Evolutionary conservation across 768 basidiomycete species (phyloP).

Genomic region (Kwoniella pini): DNA sequence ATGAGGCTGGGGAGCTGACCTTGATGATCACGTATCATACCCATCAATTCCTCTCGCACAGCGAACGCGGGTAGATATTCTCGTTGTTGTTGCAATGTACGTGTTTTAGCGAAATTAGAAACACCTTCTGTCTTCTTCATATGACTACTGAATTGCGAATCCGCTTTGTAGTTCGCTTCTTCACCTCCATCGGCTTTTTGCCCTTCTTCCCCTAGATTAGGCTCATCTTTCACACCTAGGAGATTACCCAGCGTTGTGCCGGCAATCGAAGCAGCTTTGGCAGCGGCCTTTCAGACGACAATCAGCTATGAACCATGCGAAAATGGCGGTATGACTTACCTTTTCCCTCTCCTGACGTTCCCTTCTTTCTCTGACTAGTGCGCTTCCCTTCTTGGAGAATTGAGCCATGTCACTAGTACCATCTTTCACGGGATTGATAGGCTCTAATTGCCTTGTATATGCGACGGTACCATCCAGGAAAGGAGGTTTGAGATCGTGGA

Average conservation of each 20-base stretch:
- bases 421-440: constrained; percentile 94
- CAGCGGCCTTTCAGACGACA: constrained; percentile 68
- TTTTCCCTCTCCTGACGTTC: constrained; percentile 88
- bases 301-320: neutral
- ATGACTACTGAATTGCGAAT: constrained; percentile 96
- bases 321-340: constrained; percentile 1
- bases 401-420: constrained; percentile 90
- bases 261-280: constrained; percentile 86
- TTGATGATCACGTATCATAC: constrained; percentile 89
- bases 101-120: constrained; percentile 74
- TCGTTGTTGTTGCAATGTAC: constrained; percentile 89
- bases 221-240: constrained; percentile 94
- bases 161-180: constrained; percentile 72
- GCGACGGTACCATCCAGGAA: constrained; percentile 96
- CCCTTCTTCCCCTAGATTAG: constrained; percentile 71
- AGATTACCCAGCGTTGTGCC: constrained; percentile 96
- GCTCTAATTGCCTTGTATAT: constrained; percentile 94
- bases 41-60: constrained; percentile 88
- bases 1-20: constrained; percentile 58
- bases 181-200: constrained; percentile 55
- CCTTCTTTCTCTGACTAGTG: constrained; percentile 89
- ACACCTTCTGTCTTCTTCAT: constrained; percentile 70
- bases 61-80: constrained; percentile 98
- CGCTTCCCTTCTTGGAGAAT: constrained; percentile 95
- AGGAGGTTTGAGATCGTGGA: constrained; percentile 94